phyloP scores from a whole-genome alignment of 805 yeast species.

The Cyberlindnera euphorbiae region DNA sequence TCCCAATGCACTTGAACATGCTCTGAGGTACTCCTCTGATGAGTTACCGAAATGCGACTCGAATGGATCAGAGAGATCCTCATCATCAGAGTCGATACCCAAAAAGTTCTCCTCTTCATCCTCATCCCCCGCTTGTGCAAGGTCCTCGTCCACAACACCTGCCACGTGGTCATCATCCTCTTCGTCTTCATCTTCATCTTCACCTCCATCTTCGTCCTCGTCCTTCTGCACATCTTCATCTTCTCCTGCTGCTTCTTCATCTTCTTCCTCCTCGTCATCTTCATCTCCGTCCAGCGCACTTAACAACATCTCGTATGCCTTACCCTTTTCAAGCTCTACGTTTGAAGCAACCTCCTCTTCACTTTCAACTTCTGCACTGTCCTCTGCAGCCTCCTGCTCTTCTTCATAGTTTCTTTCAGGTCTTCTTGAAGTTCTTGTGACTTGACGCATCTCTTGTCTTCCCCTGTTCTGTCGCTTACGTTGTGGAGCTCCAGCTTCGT shows the following conservation, averaged over 20 bases:
- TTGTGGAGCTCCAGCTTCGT: constrained; percentile 5
- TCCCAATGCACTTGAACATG: constrained; percentile 30
- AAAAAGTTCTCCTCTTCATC: constrained; percentile 11
- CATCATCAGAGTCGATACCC: constrained; percentile 24
- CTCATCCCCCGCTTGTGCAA: constrained; percentile 33
- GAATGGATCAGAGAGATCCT: constrained; percentile 61
- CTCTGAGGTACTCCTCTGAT: constrained; percentile 31
- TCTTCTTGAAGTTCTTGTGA: constrained; percentile 51
- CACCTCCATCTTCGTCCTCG: constrained; percentile 18
- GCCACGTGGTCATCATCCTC: constrained; percentile 26
- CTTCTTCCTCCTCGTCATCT: constrained; percentile 33
- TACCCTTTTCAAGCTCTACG: constrained; percentile 28
- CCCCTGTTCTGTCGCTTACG: constrained; percentile 37
- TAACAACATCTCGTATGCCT: constrained; percentile 60
- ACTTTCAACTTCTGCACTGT: constrained; percentile 13
- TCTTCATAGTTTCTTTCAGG: constrained; percentile 17
- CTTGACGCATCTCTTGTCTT: constrained; percentile 54
- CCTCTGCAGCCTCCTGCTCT: constrained; percentile 18
- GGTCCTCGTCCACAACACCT: constrained; percentile 39
- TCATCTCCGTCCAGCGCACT: constrained; percentile 25
- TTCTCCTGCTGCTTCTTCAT: constrained; percentile 6
- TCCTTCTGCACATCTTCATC: constrained; percentile 10
- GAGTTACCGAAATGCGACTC: constrained; percentile 66
- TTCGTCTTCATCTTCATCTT: constrained; percentile 24
- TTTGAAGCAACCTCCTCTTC: constrained; percentile 16